Base-by-base conservation (phyloP, 352 stramenopile genomes). In the Pythium plurisporium region DNA sequence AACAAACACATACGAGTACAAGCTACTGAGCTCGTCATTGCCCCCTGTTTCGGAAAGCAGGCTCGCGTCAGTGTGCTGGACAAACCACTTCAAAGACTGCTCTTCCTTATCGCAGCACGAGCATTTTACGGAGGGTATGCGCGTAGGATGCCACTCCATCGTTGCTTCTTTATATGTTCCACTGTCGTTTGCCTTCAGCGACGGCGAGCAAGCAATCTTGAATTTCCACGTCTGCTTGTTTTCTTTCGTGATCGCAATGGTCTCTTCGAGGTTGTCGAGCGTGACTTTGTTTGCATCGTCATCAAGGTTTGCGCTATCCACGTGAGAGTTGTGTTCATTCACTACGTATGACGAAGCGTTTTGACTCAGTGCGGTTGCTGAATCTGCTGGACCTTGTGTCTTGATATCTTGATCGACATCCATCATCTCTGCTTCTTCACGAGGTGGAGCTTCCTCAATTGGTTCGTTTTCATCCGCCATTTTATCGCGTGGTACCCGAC, bases 111-210 rank as follows among this genome's bases (percentile, higher is more conserved):
- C 15, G 33, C 52, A 60, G 42, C 52, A 60, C 4, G 40, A 26
- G 17, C 52, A 52, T 17, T 44, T 19, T 1, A 60, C 1, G 17
- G 17, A 19, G 0, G 11, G 25, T 7, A 19, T 8, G 4, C 22
- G 33, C 1, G 17, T 38, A 1, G 31, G 41, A 17, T 49, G 40
- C 41, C 52, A 60, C 10, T 23, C 20, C 12, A 52, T 22, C 14
- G 5, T 46, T 25, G 48, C 48, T 42, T 56, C 48, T 22, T 56
- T 56, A 36, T 46, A 56, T 36, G 19, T 47, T 5, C 48, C 48
- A 19, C 48, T 56, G 36, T 56, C 48, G 10, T 22, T 56, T 5
- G 34, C 20, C 14, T 38, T 56, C 1, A 22, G 30, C 17, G 48
- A 56, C 36, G 36, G 17, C 33, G 48, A 56, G n/a, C 48, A 56